A percentile compares a stretch with the other conserved stretches of the same genome.
Evolutionary conservation across 2,329 filamentous ascomycete species (phyloP).

Genomic region (Fonsecaea monophora): DNA sequence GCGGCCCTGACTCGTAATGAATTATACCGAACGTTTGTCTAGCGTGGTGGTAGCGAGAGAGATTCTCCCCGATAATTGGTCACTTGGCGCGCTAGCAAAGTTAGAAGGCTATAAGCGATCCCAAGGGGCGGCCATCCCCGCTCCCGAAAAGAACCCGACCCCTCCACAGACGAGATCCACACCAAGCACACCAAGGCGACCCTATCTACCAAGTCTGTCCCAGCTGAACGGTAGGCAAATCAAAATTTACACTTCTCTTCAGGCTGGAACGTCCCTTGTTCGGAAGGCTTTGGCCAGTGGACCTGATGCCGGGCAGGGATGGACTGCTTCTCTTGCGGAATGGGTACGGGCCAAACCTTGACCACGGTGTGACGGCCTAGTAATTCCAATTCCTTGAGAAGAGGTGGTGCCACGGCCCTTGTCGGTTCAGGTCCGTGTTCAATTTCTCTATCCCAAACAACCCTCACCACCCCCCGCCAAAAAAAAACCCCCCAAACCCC

Average conservation of each 20-base stretch:
- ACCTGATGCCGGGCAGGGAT: slow-evolving; percentile 3
- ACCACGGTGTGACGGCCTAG: not conserved
- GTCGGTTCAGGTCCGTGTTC: not conserved
- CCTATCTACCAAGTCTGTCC: not conserved
- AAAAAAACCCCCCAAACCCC: not conserved
- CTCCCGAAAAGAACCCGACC: slow-evolving; percentile 3
- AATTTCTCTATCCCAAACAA: not conserved
- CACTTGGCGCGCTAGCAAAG: not conserved
- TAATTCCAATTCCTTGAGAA: slow-evolving; percentile 2
- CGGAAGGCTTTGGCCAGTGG: slow-evolving; percentile 2
- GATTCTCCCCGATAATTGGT: not conserved
- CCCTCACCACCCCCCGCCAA: not conserved
- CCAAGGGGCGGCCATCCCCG: slow-evolving; percentile 7
- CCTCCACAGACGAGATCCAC: not conserved
- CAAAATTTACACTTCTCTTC: not conserved
- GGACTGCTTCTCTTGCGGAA: slow-evolving; percentile 3
- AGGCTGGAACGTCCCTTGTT: slow-evolving; percentile 2
- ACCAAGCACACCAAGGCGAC: not conserved
- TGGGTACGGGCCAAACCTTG: slow-evolving; percentile 6
- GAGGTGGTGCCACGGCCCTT: not conserved
- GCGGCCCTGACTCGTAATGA: not conserved
- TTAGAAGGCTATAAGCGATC: not conserved
- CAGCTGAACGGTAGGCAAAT: slow-evolving; percentile 6
- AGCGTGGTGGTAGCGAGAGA: not conserved
- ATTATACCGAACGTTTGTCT: not conserved